Evolutionary conservation across 768 basidiomycete genomes (phyloP), one percentile per base, ranked within the genome.

Genomic region (Psilocybe sp.): DNA sequence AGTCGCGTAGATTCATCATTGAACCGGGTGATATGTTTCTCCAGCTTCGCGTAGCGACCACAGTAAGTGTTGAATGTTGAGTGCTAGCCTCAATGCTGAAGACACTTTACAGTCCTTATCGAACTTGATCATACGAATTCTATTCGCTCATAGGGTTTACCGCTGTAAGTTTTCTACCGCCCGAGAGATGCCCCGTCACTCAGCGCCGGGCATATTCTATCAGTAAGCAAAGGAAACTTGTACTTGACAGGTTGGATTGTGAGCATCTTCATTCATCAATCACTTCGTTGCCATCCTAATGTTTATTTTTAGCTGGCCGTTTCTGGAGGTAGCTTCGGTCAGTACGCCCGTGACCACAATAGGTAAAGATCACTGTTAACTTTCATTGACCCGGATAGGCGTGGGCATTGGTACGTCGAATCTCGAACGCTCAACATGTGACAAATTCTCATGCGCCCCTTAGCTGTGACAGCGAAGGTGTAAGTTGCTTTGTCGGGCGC

Each of bases 381-480:
- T 38, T 47, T 53, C 16, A 34, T 36, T 19, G 4, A n/a, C 13
- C 3, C 23, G 23, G 7, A 11, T 32, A 75, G 74, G 65, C 33
- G 67, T 66, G 44, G 71, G 70, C 49, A 57, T 71, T 33, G 61
- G 74, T 75, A 32, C 18, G 46, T 40, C 2, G 15, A 28, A 28
- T 6, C 15, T 14, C 14, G 2, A 9, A 4, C 1, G 13, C 7
- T 20, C 6, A 11, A 23, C 23, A 15, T 47, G 33, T 23, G 3
- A 38, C 46, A 36, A 18, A 38, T 40, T 20, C n/a, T 44, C 9
- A n/a, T 50, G 5, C 13, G 18, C 28, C 19, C 5, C 37, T 13
- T 40, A 83, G 81, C 70, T 19, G 79, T 82, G 51, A 78, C 79
- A 1, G 71, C 60, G 33, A 81, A 78, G 70, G 74, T 76, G 79